A percentile compares a stretch with the other conserved stretches of the same genome.
These are phyloP conservation scores for Tricholoma sp. DNA, from an alignment of 768 basidiomycete species.

Conservation along the genomic window DNA sequence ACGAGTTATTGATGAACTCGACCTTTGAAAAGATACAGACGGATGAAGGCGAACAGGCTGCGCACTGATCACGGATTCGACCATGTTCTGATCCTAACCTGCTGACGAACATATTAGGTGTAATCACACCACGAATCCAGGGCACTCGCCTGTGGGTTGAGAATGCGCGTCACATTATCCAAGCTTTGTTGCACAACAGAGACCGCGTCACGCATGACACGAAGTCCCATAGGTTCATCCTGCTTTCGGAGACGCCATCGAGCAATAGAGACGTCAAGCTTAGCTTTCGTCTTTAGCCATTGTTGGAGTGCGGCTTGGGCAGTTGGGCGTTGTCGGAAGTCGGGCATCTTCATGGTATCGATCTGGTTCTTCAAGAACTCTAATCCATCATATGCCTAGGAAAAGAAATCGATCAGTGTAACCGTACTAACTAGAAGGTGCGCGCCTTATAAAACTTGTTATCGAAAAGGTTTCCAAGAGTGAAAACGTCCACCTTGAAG, in stretches of 20 bases:
- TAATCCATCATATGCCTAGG: constrained; percentile 21
- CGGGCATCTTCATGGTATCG: constrained; percentile 20
- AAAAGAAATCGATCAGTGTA: neutral
- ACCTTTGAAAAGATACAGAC: too few species aligned
- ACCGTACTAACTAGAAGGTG: neutral
- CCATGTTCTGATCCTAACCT: too few species aligned
- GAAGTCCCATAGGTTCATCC: constrained; percentile 1
- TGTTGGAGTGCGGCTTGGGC: constrained; percentile 16
- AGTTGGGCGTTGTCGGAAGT: constrained; percentile 20
- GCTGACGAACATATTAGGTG: too few species aligned
- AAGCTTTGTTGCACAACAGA: neutral
- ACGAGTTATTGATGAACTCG: too few species aligned
- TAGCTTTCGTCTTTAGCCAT: constrained; percentile 15
- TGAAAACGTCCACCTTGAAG: constrained; percentile 10
- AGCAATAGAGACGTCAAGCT: neutral
- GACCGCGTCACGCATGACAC: neutral
- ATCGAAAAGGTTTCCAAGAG: constrained; percentile 4
- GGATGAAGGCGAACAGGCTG: too few species aligned
- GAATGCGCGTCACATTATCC: neutral
- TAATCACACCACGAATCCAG: too few species aligned
- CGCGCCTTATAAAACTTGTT: constrained; percentile 18
- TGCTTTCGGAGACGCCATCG: constrained; percentile 10
- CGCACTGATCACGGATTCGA: too few species aligned
- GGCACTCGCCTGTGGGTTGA: neutral
- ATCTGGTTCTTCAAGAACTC: constrained; percentile 23